phyloP scores from a whole-genome alignment of 2,329 filamentous ascomycete genomes.

The Epichloe hybrida region DNA sequence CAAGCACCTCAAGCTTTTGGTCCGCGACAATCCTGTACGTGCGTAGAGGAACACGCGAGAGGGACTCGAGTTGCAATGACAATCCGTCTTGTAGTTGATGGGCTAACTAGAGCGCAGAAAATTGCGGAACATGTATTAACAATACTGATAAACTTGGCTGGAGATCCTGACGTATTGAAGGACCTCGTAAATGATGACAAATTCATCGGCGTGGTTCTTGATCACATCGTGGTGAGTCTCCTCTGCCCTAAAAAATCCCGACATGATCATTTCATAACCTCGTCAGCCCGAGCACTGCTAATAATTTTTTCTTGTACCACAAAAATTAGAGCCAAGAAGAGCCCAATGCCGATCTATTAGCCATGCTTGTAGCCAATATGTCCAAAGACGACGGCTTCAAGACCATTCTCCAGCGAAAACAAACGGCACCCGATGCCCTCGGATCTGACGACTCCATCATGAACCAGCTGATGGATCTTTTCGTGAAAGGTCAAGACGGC shows the following conservation, averaged over 20 bases:
- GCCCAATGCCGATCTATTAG: conserved; percentile 66
- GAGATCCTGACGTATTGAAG: conserved; percentile 62
- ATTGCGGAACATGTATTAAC: conserved; percentile 89
- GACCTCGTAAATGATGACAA: conserved; percentile 62
- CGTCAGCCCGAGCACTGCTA: no score
- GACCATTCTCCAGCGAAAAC: conserved; percentile 53
- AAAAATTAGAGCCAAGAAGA: conserved; percentile 54
- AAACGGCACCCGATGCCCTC: conserved; percentile 54
- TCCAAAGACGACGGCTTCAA: conserved; percentile 66
- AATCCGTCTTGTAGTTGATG: not conserved
- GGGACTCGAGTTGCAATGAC: not conserved
- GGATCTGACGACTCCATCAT: conserved; percentile 61
- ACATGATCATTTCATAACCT: no score
- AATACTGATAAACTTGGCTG: conserved; percentile 76
- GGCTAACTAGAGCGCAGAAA: conserved; percentile 34
- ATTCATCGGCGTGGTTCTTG: conserved; percentile 63
- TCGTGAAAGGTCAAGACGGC: conserved; percentile 79
- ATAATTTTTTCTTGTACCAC: not conserved
- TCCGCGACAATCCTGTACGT: conserved; percentile 69
- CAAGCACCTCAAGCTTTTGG: conserved; percentile 74
- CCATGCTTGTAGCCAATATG: conserved; percentile 89
- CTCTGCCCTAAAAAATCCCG: not conserved
- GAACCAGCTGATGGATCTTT: conserved; percentile 88
- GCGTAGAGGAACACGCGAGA: not conserved
- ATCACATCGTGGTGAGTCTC: conserved; percentile 57